Evolutionary conservation across 352 stramenopile genomes (phyloP).

Genomic region (Pythium dissotocum): DNA sequence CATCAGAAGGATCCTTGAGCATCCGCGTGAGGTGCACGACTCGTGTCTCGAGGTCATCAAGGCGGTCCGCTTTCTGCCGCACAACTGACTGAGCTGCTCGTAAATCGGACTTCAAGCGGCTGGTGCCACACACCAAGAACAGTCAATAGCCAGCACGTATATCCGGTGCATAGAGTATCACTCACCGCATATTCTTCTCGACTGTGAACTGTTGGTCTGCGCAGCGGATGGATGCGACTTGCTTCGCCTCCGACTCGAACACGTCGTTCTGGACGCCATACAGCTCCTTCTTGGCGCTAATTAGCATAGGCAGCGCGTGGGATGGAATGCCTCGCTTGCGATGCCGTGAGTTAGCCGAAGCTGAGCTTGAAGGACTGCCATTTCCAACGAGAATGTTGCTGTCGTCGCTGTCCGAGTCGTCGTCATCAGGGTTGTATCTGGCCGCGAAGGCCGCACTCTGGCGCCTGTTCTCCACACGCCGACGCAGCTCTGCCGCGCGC

Average conservation of each 20-base stretch:
- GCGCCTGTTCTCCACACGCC: constrained; percentile 45
- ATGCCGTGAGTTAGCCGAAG: background rate
- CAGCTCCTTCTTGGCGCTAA: constrained; percentile 40
- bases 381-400: background rate
- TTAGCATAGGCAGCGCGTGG: constrained; percentile 40
- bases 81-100: constrained; percentile 39
- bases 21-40: constrained; percentile 46
- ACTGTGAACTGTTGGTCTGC: constrained; percentile 61
- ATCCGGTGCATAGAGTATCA: background rate
- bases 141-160: background rate
- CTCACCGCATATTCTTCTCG: constrained; percentile 50
- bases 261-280: constrained; percentile 56
- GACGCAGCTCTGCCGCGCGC: constrained; percentile 50
- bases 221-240: constrained; percentile 41
- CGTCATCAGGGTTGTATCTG: constrained; percentile 14
- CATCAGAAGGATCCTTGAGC: constrained; percentile 37
- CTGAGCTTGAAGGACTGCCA: background rate
- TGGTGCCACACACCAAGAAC: constrained; percentile 12
- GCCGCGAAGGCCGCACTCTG: constrained; percentile 9
- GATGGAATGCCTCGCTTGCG: background rate
- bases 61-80: constrained; percentile 43
- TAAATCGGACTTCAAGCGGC: constrained; percentile 44
- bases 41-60: constrained; percentile 49
- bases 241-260: constrained; percentile 47
- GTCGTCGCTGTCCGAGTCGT: constrained; percentile 5